Conservation (phyloP, 2,329 filamentous ascomycete genomes). For the Aureobasidium sp. region DNA sequence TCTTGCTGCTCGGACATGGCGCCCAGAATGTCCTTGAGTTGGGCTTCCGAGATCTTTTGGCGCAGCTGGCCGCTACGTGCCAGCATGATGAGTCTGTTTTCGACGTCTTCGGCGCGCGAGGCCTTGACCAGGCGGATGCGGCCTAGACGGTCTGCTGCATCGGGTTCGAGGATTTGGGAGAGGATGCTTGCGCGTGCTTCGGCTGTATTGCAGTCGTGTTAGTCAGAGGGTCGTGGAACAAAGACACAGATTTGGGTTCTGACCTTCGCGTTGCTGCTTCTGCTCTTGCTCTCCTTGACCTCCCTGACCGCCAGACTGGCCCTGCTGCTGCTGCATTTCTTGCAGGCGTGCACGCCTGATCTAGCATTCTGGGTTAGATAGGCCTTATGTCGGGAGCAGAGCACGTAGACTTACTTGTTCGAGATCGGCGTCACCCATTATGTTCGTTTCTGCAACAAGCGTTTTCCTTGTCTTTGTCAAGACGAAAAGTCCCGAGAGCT, state of each 20-base stretch:
- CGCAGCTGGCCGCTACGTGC: conserved; percentile 81
- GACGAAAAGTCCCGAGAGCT: conserved; percentile 11
- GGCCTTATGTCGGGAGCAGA: background rate
- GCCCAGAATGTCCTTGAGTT: conserved; percentile 85
- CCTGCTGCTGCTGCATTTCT: conserved; percentile 74
- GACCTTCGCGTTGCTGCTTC: conserved; percentile 47
- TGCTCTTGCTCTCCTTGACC: conserved; percentile 50
- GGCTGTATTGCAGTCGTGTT: conserved; percentile 36
- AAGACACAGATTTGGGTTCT: background rate
- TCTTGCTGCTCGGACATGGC: conserved; percentile 69
- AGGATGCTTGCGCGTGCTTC: conserved; percentile 74
- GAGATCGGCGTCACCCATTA: conserved; percentile 60
- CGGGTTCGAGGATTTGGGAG: conserved; percentile 87
- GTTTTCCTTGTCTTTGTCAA: conserved; percentile 1
- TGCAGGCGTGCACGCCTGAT: conserved; percentile 88
- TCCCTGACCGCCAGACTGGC: conserved; percentile 39
- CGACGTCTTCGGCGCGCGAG: conserved; percentile 78
- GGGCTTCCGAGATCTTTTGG: conserved; percentile 80
- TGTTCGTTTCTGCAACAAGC: background rate
- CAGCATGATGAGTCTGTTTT: conserved; percentile 88
- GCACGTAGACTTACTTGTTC: conserved; percentile 45
- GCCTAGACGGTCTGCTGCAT: conserved; percentile 84
- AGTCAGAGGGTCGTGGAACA: background rate
- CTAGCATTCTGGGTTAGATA: conserved; percentile 37
- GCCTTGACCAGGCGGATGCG: conserved; percentile 96